Conservation (phyloP, 2,329 filamentous ascomycete genomes). For the Monosporascus ibericus region DNA sequence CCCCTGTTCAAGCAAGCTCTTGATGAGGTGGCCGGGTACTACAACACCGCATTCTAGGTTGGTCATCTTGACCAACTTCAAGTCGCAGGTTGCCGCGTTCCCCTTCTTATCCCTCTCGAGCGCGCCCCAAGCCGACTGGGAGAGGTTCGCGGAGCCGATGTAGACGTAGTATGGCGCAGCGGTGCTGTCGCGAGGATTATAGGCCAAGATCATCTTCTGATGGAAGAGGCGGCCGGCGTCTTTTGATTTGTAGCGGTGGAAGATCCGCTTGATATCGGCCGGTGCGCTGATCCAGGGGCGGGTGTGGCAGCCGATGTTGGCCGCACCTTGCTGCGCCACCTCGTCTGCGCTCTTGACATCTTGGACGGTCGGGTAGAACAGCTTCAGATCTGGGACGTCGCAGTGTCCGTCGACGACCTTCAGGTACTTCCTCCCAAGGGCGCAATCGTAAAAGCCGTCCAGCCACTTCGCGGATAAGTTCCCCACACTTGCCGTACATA, state of each 20-base stretch:
- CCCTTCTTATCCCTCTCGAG: conserved; percentile 15
- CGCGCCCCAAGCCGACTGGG: conserved; percentile 17
- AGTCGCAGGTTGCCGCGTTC: conserved; percentile 13
- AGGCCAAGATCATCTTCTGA: conserved; percentile 18
- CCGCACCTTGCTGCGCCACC: conserved; percentile 10
- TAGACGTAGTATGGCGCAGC: conserved; percentile 16
- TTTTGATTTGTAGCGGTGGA: conserved; percentile 18
- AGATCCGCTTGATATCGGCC: conserved; percentile 12
- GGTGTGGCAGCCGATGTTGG: conserved; percentile 18
- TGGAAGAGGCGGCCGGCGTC: conserved; percentile 19
- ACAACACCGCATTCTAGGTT: conserved; percentile 22
- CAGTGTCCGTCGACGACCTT: conserved; percentile 1
- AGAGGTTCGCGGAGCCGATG: conserved; percentile 20
- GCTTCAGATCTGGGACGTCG: conserved; percentile 9
- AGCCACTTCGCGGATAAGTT: conserved; percentile 17
- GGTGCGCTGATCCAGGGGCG: conserved; percentile 14
- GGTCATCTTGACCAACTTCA: conserved; percentile 15
- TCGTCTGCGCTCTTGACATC: conserved; percentile 11
- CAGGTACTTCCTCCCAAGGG: conserved; percentile 9
- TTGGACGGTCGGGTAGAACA: conserved; percentile 17
- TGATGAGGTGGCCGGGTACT: conserved; percentile 13
- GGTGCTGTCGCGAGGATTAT: conserved; percentile 5
- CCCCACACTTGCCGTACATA: conserved; percentile 17
- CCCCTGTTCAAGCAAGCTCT: conserved; percentile 12
- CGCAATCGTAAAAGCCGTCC: conserved; percentile 16